Conservation (phyloP, 2,329 filamentous ascomycete genomes). For the Bertia moriformis region DNA sequence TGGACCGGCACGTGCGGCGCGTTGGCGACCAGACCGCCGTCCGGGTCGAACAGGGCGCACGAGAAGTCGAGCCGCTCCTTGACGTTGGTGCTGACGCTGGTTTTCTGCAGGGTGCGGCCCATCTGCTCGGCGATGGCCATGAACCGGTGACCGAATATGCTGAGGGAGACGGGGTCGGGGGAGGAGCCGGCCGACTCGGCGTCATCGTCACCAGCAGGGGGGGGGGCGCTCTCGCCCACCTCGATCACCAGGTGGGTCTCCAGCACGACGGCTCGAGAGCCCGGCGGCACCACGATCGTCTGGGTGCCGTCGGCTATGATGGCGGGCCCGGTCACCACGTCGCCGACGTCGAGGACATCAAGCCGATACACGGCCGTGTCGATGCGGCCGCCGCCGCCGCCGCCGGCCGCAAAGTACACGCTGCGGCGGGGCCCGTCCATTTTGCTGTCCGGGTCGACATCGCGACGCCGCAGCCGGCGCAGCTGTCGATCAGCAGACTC, state of each 20-base stretch:
- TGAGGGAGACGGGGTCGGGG: conserved; percentile 34
- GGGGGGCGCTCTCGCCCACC: conserved; percentile 9
- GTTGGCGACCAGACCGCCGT: conserved; percentile 23
- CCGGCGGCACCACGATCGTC: conserved; percentile 24
- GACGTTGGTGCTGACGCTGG: conserved; percentile 32
- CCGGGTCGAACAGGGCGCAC: conserved; percentile 23
- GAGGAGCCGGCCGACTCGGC: conserved; percentile 1
- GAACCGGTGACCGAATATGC: conserved; percentile 38
- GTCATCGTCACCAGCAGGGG: too few relatives aligned
- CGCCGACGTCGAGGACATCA: neutral
- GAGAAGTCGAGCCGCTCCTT: conserved; percentile 26
- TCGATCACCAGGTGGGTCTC: conserved; percentile 22
- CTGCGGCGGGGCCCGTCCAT: too few relatives aligned
- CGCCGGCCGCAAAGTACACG: conserved; percentile 8
- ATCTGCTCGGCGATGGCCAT: conserved; percentile 46
- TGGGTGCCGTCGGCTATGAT: conserved; percentile 20
- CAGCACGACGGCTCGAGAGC: conserved; percentile 17
- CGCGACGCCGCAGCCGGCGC: conserved; percentile 8
- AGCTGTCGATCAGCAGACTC: conserved; percentile 5
- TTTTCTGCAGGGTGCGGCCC: conserved; percentile 39
- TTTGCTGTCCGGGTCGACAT: conserved; percentile 6
- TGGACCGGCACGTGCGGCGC: conserved; percentile 24
- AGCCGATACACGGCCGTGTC: conserved; percentile 7
- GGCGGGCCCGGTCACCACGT: conserved; percentile 1
- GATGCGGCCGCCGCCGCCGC: conserved; percentile 4